Conservation (phyloP, 1,284 basidiomycete species). For the Pascua sp. region DNA sequence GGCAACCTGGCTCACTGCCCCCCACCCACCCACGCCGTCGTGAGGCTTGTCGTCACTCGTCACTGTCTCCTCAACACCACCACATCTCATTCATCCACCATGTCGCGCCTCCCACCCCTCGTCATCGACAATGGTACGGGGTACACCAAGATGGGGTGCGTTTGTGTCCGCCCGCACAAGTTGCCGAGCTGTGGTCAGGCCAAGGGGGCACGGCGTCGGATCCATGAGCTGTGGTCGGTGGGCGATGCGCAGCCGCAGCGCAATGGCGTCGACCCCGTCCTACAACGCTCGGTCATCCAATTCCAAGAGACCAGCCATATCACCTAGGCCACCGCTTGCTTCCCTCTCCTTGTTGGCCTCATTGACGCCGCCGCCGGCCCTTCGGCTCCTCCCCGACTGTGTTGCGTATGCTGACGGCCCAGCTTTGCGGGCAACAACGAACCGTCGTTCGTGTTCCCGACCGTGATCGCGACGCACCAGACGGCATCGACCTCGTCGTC, state of each 20-base stretch:
- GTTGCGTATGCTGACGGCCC: slow-evolving; percentile 9
- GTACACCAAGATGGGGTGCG: slow-evolving; percentile 93
- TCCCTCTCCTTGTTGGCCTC: too few species aligned
- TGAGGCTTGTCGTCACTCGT: background rate
- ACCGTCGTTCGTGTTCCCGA: slow-evolving; percentile 95
- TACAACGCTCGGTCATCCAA: too few species aligned
- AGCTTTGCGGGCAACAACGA: slow-evolving; percentile 99
- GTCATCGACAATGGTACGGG: slow-evolving; percentile 98
- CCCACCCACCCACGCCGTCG: background rate
- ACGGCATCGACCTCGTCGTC: slow-evolving; percentile 55
- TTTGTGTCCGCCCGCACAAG: slow-evolving; percentile 7
- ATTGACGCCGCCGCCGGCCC: too few species aligned
- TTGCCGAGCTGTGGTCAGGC: too few species aligned
- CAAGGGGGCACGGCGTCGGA: too few species aligned
- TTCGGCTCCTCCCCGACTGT: too few species aligned
- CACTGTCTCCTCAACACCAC: slow-evolving; percentile 4
- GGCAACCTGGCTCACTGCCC: background rate
- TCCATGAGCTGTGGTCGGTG: too few species aligned
- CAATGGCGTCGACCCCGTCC: too few species aligned
- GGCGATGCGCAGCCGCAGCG: too few species aligned
- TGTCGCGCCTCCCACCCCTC: slow-evolving; percentile 80
- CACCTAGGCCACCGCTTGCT: too few species aligned
- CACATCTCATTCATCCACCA: slow-evolving; percentile 41
- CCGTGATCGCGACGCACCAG: slow-evolving; percentile 83
- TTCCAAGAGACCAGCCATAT: too few species aligned